Conservation (phyloP, 139 green algal species). For the Nannochloris sp. region DNA sequence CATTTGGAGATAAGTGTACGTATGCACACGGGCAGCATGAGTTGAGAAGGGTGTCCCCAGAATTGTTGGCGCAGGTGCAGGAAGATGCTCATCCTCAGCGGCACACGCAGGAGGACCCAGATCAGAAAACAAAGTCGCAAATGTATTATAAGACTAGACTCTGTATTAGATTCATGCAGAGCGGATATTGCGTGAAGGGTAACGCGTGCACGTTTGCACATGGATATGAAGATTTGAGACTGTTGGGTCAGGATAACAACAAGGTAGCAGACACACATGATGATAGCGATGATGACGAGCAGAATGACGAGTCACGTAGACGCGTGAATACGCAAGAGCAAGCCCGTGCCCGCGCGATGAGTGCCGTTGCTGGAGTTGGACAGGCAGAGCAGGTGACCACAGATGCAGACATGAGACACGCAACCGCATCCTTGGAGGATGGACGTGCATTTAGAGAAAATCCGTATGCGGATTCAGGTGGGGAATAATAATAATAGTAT, state of each 20-base stretch:
- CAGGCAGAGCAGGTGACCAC: not conserved
- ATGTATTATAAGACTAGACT: conserved; percentile 40
- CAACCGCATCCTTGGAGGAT: conserved; percentile 7
- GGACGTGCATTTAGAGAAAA: conserved; percentile 2
- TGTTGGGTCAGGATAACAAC: not conserved
- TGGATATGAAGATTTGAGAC: conserved; percentile 30
- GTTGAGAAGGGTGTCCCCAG: conserved; percentile 18
- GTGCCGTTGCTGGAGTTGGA: conserved; percentile 19
- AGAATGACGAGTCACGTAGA: not conserved
- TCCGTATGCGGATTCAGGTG: conserved; percentile 15
- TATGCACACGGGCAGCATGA: conserved; percentile 35
- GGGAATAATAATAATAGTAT: not conserved
- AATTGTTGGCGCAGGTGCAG: conserved; percentile 15
- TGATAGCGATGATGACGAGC: conserved; percentile 1
- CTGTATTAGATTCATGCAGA: conserved; percentile 42
- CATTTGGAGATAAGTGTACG: conserved; percentile 39
- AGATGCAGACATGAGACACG: conserved; percentile 5
- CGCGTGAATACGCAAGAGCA: not conserved
- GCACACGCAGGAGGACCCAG: not conserved
- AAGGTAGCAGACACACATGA: not conserved
- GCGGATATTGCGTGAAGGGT: conserved; percentile 27
- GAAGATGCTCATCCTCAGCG: conserved; percentile 2
- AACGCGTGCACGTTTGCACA: conserved; percentile 35
- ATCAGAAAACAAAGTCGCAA: conserved; percentile 6
- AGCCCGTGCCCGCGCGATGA: conserved; percentile 6